A percentile compares a stretch with the other conserved stretches of the same genome.
phyloP scores from a whole-genome alignment of 768 basidiomycete genomes.

The Lactarius vividus region DNA sequence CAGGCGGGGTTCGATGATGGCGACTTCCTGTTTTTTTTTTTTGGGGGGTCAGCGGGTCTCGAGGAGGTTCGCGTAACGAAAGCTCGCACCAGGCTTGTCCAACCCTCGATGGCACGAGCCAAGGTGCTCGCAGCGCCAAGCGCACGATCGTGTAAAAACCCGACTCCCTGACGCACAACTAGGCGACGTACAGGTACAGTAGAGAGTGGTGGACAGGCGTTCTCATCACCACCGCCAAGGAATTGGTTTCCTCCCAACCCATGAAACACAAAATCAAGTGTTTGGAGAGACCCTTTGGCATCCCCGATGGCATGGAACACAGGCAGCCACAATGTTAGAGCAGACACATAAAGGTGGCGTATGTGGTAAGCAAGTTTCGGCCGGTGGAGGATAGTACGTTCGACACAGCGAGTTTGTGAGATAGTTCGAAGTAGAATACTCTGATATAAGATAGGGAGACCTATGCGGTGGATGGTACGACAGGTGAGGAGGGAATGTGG shows the following conservation, averaged over 20 bases:
- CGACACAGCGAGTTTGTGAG: neutral
- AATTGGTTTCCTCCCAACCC: neutral
- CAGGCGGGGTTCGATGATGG: constrained; percentile 5
- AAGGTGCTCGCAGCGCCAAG: neutral
- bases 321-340: neutral
- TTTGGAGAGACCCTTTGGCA: constrained; percentile 19
- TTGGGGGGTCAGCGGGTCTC: neutral
- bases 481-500: constrained; percentile 10
- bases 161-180: constrained; percentile 6
- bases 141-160: neutral
- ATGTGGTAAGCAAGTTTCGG: constrained; percentile 16
- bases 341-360: constrained; percentile 11
- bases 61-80: neutral
- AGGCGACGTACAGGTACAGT: constrained; percentile 14
- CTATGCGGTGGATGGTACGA: constrained; percentile 17
- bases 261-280: constrained; percentile 13
- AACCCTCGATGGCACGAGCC: constrained; percentile 11
- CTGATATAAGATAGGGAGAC: constrained; percentile 19
- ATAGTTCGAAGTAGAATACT: constrained; percentile 3
- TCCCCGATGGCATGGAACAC: constrained; percentile 15
- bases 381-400: constrained; percentile 3
- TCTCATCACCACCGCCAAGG: neutral
- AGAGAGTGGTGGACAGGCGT: neutral
- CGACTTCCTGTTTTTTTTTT: constrained; percentile 4
- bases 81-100: constrained; percentile 20